Conservation (phyloP, 2,329 filamentous ascomycete genomes). For the Zalaria sp. region DNA sequence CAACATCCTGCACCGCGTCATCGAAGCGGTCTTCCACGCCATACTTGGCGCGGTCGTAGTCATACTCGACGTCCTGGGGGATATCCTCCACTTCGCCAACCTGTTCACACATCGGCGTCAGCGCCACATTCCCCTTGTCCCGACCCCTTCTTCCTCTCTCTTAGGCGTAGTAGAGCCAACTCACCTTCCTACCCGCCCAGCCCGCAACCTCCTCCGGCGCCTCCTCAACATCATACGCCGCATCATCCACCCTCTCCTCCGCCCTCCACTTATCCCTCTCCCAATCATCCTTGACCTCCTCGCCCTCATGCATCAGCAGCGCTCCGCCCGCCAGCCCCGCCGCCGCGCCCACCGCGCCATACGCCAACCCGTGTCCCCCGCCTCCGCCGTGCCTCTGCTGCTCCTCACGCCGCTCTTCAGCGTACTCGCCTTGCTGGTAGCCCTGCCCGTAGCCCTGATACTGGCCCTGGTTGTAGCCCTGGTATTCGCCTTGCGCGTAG, state of each 20-base stretch:
- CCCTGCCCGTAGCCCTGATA: not conserved
- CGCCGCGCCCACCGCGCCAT: slow-evolving; percentile 25
- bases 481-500: not conserved
- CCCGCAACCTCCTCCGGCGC: slow-evolving; percentile 28
- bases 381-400: slow-evolving; percentile 16
- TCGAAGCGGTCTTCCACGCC: slow-evolving; percentile 17
- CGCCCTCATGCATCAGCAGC: slow-evolving; percentile 30
- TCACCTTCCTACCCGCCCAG: slow-evolving; percentile 27
- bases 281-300: slow-evolving; percentile 21
- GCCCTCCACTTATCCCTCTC: slow-evolving; percentile 15
- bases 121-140: too few species aligned
- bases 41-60: slow-evolving; percentile 13
- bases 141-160: not conserved
- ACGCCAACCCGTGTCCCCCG: slow-evolving; percentile 16
- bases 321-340: slow-evolving; percentile 29
- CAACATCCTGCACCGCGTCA: slow-evolving; percentile 18
- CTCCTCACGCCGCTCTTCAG: slow-evolving; percentile 7
- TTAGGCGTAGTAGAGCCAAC: not conserved
- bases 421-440: slow-evolving; percentile 1
- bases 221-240: slow-evolving; percentile 20
- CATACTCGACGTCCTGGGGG: slow-evolving; percentile 20
- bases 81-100: slow-evolving; percentile 28
- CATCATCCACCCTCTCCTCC: slow-evolving; percentile 11
- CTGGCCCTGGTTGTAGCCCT: not conserved
- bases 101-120: too few species aligned